These are phyloP conservation scores for Zoysia japonica DNA, from an alignment of 176 grass and related monocot species.

Conservation along the genomic window DNA sequence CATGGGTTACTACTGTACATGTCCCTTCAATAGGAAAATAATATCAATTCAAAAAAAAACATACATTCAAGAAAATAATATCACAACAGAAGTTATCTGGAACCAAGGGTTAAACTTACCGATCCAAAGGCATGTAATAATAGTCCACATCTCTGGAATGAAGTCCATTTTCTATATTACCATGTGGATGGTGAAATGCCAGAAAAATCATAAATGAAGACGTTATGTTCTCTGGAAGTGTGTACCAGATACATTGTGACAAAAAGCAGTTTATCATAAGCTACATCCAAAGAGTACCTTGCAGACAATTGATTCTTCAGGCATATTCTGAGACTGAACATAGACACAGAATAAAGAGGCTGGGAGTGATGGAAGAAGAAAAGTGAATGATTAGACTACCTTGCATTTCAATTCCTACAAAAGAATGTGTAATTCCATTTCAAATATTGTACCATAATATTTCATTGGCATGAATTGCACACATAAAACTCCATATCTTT, in stretches of 20 bases:
- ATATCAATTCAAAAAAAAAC: not conserved
- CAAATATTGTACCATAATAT: slow-evolving; percentile 24
- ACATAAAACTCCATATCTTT: slow-evolving; percentile 31
- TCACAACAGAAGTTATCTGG: slow-evolving; percentile 11
- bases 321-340: not conserved
- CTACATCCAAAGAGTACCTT: slow-evolving; percentile 6
- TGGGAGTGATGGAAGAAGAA: not conserved
- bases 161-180: slow-evolving; percentile 14
- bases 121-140: not conserved
- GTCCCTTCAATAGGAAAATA: slow-evolving; percentile 18
- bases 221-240: not conserved
- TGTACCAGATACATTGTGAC: not conserved
- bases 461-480: slow-evolving; percentile 26
- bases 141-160: slow-evolving; percentile 1
- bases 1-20: slow-evolving; percentile 1
- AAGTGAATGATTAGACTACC: slow-evolving; percentile 21
- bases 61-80: not conserved
- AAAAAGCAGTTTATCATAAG: slow-evolving; percentile 11
- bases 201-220: not conserved
- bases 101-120: slow-evolving; percentile 13
- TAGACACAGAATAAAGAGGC: not conserved
- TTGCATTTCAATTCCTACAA: slow-evolving; percentile 26
- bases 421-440: slow-evolving; percentile 28
- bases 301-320: not conserved
- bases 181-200: not conserved